These are phyloP conservation scores for Iris macrosiphon DNA, from an alignment of 106 monocot species.

Conservation along the genomic window DNA sequence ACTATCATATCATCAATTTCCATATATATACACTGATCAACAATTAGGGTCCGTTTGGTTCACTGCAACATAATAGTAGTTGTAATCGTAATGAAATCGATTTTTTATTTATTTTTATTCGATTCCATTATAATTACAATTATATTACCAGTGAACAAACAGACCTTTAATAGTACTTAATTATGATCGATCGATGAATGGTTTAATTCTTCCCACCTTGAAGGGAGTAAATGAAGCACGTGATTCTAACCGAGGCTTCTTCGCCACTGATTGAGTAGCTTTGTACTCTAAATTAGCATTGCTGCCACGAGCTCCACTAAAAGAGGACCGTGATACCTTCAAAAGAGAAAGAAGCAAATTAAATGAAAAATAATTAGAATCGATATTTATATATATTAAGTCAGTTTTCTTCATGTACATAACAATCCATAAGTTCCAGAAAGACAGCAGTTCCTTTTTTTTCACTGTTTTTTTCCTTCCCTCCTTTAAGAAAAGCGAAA, in stretches of 20 bases:
- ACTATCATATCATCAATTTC: not conserved
- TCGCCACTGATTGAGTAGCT: conserved; percentile 15
- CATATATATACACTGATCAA: not conserved
- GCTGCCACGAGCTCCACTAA: conserved; percentile 17
- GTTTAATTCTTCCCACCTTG: conserved; percentile 33
- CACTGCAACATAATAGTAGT: too few relatives aligned
- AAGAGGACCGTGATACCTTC: conserved; percentile 18
- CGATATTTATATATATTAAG: not conserved
- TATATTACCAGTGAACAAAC: too few relatives aligned
- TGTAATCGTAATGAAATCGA: not conserved
- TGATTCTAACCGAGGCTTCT: conserved; percentile 37
- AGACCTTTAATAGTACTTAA: too few relatives aligned
- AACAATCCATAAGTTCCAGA: not conserved
- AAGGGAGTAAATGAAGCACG: conserved; percentile 44
- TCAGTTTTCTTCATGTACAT: not conserved
- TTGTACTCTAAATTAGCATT: conserved; percentile 5
- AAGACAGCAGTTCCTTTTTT: too few relatives aligned
- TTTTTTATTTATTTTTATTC: not conserved
- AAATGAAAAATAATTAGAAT: not conserved
- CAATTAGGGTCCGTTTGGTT: too few relatives aligned
- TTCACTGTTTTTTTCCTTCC: too few relatives aligned
- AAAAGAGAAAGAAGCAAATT: conserved; percentile 14
- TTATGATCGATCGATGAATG: not conserved
- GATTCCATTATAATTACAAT: too few relatives aligned
- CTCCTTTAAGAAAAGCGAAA: conserved; percentile 6